These are phyloP conservation scores for Whalleya microplaca DNA, from an alignment of 2,329 filamentous ascomycete species.

Conservation along the genomic window DNA sequence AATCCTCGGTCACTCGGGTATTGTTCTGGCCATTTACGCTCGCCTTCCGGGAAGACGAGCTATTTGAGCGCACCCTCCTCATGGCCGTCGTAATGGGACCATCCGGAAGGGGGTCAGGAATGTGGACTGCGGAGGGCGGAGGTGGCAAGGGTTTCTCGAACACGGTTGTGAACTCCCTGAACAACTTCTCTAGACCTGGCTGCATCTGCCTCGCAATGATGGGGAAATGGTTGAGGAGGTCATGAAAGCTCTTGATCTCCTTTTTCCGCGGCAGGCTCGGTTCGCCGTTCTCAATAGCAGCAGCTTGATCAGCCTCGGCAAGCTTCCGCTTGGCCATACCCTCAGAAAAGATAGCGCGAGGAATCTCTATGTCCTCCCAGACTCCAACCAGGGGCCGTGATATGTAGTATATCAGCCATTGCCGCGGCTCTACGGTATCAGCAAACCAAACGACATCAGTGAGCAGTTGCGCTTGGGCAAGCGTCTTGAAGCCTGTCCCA, in stretches of 20 bases:
- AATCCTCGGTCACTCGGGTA: conserved; percentile 61
- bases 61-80: conserved; percentile 59
- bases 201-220: conserved; percentile 98
- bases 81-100: conserved; percentile 59
- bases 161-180: conserved; percentile 84
- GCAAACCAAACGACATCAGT: conserved; percentile 86
- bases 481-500: conserved; percentile 77
- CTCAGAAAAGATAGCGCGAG: conserved; percentile 63
- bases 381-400: conserved; percentile 83
- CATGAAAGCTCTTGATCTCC: conserved; percentile 87
- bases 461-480: conserved; percentile 87
- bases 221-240: conserved; percentile 87
- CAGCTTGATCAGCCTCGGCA: conserved; percentile 41
- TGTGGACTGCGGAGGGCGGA: conserved; percentile 64
- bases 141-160: conserved; percentile 84
- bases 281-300: conserved; percentile 47
- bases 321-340: conserved; percentile 45
- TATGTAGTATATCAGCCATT: conserved; percentile 97
- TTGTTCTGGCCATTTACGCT: conserved; percentile 43
- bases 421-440: conserved; percentile 83
- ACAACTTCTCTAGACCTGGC: conserved; percentile 82
- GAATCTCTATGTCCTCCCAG: conserved; percentile 75
- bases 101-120: conserved; percentile 61
- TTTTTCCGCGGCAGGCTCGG: conserved; percentile 72
- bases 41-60: conserved; percentile 42